Evolutionary conservation across 257 asterid genomes (phyloP), one percentile per base, ranked within the genome.

Genomic region (Pogostemon cablin): DNA sequence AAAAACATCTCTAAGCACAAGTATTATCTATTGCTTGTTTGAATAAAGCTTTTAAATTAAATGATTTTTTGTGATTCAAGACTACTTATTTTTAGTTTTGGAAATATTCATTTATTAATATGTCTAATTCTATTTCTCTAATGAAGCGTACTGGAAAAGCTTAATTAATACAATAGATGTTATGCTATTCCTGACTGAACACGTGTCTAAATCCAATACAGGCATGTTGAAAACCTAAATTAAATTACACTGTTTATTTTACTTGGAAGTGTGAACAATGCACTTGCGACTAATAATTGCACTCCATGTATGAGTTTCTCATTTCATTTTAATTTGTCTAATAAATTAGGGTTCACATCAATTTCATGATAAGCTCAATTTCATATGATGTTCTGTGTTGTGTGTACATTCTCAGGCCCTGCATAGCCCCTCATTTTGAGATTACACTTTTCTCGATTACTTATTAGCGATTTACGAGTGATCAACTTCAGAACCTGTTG

Each of bases 21-120:
- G 70, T 59, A 39, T 72, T 48, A 62, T 70, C 62, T 8, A 40
- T 72, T 39, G 55, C 47, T 63, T 72, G 20, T 50, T 66, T 69
- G 20, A 35, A 60, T 43, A 47, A 49, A 35, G 53, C 53, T 50
- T 74, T 25, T 25, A 25, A 25, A 25, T 25, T 3, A 57, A 65
- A 61, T 40, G 69, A 37, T 49, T 63, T 20, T 69, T 64, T 69
- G 46, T 15, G 35, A 57, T 11, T 34, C 62, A 53, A 63, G 35
- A 52, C 20, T 69, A 11, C 62, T 11, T 43, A 56, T 3, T 74
- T 44, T 25, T 2, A 25, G 53, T 68, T 71, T 68, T 59, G 39
- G 11, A 41, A 63, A 41, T 42, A 65, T 56, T 67, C 48, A 40
- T 35, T 43, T 37, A 7, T 20, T 20, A 54, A 55, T 20, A 53